Conservation (phyloP, 768 basidiomycete species). For the Scleroderma citrinum region DNA sequence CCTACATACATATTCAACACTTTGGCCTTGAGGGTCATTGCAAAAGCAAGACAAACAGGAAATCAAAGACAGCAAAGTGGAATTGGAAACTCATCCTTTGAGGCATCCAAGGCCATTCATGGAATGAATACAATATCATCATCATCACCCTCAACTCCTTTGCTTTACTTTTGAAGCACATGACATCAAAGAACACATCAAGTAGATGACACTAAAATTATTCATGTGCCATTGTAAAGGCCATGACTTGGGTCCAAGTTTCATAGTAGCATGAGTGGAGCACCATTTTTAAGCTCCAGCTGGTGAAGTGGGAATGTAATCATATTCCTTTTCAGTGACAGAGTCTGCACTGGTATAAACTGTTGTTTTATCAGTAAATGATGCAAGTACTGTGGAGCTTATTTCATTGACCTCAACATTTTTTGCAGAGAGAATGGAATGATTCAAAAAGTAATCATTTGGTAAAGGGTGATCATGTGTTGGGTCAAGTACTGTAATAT, state of each 20-base stretch:
- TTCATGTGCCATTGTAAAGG: conserved; percentile 35
- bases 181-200: conserved; percentile 18
- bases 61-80: conserved; percentile 17
- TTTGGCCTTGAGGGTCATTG: conserved; percentile 31
- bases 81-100: conserved; percentile 15
- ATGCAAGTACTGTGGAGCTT: conserved; percentile 21
- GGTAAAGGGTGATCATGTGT: conserved; percentile 8
- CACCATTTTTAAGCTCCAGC: conserved; percentile 28
- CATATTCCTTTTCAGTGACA: conserved; percentile 18
- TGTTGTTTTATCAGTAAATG: conserved; percentile 16
- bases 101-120: conserved; percentile 18
- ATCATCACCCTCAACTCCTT: conserved; percentile 6
- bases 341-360: conserved; percentile 26
- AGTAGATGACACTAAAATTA: conserved; percentile 14
- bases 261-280: conserved; percentile 38
- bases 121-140: conserved; percentile 26
- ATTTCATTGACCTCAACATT: conserved; percentile 30
- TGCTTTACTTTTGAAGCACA: conserved; percentile 13
- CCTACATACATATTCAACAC: conserved; percentile 31
- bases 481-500: conserved; percentile 1
- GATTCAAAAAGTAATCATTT: conserved; percentile 24
- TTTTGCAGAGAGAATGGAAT: conserved; percentile 25
- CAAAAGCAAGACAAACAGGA: conserved; percentile 18
- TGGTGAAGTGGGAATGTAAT: conserved; percentile 31
- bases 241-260: conserved; percentile 35